A percentile compares a stretch with the other conserved stretches of the same genome.
Conservation (phyloP, 345 rosid genomes). For the Arabidopsis suecica region DNA sequence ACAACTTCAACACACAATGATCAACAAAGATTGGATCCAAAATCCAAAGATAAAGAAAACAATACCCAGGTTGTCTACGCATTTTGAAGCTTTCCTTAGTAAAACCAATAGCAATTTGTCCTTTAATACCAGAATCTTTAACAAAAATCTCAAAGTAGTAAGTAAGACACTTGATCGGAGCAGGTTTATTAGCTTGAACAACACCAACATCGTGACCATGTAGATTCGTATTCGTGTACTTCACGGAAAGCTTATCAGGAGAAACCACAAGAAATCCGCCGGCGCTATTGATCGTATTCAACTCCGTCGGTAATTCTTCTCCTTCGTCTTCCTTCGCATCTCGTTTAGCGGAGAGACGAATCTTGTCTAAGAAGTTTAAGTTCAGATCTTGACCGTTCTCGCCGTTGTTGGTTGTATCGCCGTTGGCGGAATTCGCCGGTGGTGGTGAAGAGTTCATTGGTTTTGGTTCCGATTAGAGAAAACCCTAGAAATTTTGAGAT, state of each 20-base stretch:
- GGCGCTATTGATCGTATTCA: slow-evolving; percentile 84
- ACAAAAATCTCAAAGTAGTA: slow-evolving; percentile 96
- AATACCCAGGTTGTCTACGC: slow-evolving; percentile 94
- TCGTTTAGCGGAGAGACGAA: slow-evolving; percentile 43
- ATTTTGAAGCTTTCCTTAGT: slow-evolving; percentile 75
- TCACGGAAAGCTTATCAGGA: slow-evolving; percentile 79
- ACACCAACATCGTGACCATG: slow-evolving; percentile 94
- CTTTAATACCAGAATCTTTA: slow-evolving; percentile 74
- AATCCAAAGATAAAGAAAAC: background rate
- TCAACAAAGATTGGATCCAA: background rate
- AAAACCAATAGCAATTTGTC: slow-evolving; percentile 85
- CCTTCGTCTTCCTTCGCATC: slow-evolving; percentile 56
- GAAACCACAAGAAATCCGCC: slow-evolving; percentile 84
- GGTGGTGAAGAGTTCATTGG: slow-evolving; percentile 38
- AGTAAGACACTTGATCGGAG: slow-evolving; percentile 69
- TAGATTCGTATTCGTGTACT: slow-evolving; percentile 61
- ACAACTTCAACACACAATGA: background rate
- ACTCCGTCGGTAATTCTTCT: slow-evolving; percentile 81
- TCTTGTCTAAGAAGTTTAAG: slow-evolving; percentile 58
- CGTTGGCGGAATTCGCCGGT: slow-evolving; percentile 38
- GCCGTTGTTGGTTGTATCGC: slow-evolving; percentile 17
- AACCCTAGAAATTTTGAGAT: slow-evolving; percentile 22
- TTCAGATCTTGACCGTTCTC: slow-evolving; percentile 52
- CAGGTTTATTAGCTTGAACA: slow-evolving; percentile 82
- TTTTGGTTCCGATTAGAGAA: background rate